Evolutionary conservation across 805 yeast genomes (phyloP).

Genomic region (Wickerhamiella cacticola): DNA sequence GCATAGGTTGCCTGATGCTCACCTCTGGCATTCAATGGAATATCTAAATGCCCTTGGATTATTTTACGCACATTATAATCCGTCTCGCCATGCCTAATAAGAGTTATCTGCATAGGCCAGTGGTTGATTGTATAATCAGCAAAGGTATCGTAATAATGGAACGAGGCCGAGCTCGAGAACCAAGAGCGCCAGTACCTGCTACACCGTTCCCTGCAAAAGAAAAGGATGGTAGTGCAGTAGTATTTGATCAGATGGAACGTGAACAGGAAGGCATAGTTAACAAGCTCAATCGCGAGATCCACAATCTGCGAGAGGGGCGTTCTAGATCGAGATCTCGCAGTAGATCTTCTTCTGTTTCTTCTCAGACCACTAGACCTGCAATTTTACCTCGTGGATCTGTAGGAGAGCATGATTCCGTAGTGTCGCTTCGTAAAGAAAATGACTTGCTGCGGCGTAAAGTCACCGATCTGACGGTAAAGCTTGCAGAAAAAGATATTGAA

Average conservation of each 20-base stretch:
- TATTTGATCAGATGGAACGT: conserved; percentile 40
- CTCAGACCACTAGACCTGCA: conserved; percentile 21
- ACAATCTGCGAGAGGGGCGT: conserved; percentile 36
- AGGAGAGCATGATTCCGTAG: conserved; percentile 13
- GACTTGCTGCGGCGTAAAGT: conserved; percentile 18
- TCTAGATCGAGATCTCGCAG: conserved; percentile 24
- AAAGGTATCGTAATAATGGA: conserved; percentile 3
- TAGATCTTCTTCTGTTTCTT: conserved; percentile 24
- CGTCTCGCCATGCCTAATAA: conserved; percentile 24
- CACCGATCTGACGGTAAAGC: conserved; percentile 16
- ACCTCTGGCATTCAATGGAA: conserved; percentile 18
- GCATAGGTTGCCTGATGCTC: conserved; percentile 19
- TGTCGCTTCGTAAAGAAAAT: conserved; percentile 19
- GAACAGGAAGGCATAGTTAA: conserved; percentile 69
- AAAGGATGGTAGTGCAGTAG: conserved; percentile 18
- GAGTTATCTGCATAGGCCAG: conserved; percentile 18
- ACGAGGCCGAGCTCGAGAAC: conserved; percentile 7
- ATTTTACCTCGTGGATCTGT: conserved; percentile 17
- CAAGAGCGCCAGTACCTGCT: conserved; percentile 4
- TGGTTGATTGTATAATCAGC: background rate
- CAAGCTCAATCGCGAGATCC: conserved; percentile 52
- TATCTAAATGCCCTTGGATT: conserved; percentile 22
- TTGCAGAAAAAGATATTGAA: conserved; percentile 16
- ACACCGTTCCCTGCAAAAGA: background rate
- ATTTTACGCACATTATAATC: conserved; percentile 18